Base-by-base conservation (phyloP, 495 filamentous ascomycete species). In the Xylaria acuta region DNA sequence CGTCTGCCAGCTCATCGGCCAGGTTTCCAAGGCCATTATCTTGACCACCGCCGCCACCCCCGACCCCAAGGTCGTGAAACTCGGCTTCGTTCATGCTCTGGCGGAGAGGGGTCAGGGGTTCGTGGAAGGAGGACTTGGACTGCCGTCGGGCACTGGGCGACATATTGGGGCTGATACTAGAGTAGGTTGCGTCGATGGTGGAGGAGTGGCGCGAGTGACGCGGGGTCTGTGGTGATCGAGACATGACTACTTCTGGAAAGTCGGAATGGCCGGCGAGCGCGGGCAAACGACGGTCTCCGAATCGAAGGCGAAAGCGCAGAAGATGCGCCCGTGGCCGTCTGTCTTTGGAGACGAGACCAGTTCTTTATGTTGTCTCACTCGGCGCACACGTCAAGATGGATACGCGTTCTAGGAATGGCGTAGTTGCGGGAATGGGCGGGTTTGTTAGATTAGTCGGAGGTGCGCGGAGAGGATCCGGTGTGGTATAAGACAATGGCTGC, bases 11-110 rank as follows among this genome's bases (percentile, higher is more conserved):
- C 75, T 96, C 93, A 74, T 97, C 94, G 16, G 94, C 94, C 22
- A 98, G 82, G 73, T 92, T 97, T 43, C 94, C 94, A 25, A 96
- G 81, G 0, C 93, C 93, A 41, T 90, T 90, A 40, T 79, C 80
- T 3, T 73, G 79, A 53, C 71, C 82, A 30, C 79, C 81, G 68
- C 76, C 76, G 5, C 34, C 66, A 18, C 66, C 51, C 0, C 63
- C 41, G 72, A 78, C 75, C 77, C 81, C 78, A 69, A 89, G 80
- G 84, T 87, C 75, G 86, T 82, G 74, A 53, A 80, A 78, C 67
- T 87, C 85, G 34, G 81, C 76, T 51, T 82, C 80, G 70, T 82
- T 84, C 75, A 86, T 83, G 73, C 84, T 86, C 65, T 86, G 83
- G 25, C 86, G 86, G 59, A 88, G 86, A 54, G 88, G 88, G 5